Conservation (phyloP, 2,329 filamentous ascomycete species). For the Colletotrichum tanaceti region DNA sequence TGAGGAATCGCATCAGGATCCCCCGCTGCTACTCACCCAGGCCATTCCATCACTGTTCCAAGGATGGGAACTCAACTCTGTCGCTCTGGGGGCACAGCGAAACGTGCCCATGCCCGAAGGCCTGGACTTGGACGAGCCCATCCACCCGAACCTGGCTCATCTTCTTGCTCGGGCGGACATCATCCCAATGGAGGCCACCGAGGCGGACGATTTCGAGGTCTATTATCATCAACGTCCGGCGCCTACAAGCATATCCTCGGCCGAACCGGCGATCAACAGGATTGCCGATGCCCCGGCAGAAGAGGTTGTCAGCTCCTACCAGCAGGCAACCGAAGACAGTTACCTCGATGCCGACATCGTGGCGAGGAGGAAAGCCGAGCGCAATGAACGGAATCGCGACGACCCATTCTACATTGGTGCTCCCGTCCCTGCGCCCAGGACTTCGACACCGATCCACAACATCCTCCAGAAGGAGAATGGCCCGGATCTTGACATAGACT, state of each 20-base stretch:
- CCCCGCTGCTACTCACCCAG: slow-evolving; percentile 87
- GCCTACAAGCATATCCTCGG: slow-evolving; percentile 62
- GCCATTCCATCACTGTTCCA: slow-evolving; percentile 89
- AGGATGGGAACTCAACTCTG: slow-evolving; percentile 91
- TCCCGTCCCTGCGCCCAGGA: slow-evolving; percentile 64
- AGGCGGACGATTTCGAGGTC: slow-evolving; percentile 74
- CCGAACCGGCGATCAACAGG: slow-evolving; percentile 66
- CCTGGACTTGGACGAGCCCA: slow-evolving; percentile 82
- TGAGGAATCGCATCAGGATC: slow-evolving; percentile 68
- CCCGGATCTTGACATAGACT: slow-evolving; percentile 87
- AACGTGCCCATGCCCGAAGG: slow-evolving; percentile 85
- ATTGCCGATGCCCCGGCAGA: slow-evolving; percentile 60
- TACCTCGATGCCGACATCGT: slow-evolving; percentile 80
- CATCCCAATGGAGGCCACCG: slow-evolving; percentile 60
- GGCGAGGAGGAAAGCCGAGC: slow-evolving; percentile 79
- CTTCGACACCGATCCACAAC: slow-evolving; percentile 81
- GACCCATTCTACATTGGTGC: slow-evolving; percentile 93
- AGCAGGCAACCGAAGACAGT: slow-evolving; percentile 70
- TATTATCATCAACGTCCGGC: slow-evolving; percentile 72
- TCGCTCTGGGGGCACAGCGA: slow-evolving; percentile 82
- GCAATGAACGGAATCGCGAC: slow-evolving; percentile 84
- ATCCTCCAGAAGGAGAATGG: slow-evolving; percentile 79
- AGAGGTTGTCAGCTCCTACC: slow-evolving; percentile 65
- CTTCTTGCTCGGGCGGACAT: slow-evolving; percentile 72
- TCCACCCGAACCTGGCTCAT: slow-evolving; percentile 78